These are phyloP conservation scores for Aureobasidium sp. DNA, from an alignment of 2,329 filamentous ascomycete species.

Conservation along the genomic window DNA sequence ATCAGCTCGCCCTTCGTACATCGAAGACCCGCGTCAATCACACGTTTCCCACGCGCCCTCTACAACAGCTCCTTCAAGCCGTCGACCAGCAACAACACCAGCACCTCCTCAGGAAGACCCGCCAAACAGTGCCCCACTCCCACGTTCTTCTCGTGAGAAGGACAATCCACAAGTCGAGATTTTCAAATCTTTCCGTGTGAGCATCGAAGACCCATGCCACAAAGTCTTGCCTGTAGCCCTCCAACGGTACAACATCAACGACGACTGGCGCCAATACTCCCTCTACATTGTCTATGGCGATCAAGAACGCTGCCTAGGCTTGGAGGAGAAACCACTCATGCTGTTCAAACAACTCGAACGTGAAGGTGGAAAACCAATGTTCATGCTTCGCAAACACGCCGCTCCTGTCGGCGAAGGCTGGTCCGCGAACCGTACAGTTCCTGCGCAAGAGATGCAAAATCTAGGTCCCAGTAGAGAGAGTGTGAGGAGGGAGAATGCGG, in stretches of 20 bases:
- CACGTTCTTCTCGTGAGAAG: constrained; percentile 10
- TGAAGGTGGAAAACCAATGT: constrained; percentile 98
- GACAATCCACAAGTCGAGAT: constrained; percentile 66
- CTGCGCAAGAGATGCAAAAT: not conserved
- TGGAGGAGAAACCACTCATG: constrained; percentile 90
- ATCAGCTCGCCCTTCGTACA: constrained; percentile 16
- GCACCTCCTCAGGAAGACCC: constrained; percentile 14
- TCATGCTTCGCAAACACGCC: constrained; percentile 74
- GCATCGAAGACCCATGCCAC: constrained; percentile 95
- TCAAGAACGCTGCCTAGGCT: constrained; percentile 82
- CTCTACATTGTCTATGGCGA: constrained; percentile 99
- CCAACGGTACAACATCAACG: constrained; percentile 97
- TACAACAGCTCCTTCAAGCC: constrained; percentile 23
- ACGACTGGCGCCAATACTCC: constrained; percentile 94
- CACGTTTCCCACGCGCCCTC: constrained; percentile 21
- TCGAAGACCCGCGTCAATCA: constrained; percentile 16
- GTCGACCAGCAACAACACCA: constrained; percentile 2
- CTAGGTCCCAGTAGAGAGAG: not conserved
- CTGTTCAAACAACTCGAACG: constrained; percentile 96
- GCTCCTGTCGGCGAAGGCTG: constrained; percentile 25
- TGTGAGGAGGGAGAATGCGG: not conserved
- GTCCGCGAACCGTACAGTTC: not conserved
- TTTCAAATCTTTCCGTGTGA: constrained; percentile 97
- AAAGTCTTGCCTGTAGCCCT: constrained; percentile 92
- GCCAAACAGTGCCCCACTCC: constrained; percentile 4